A percentile compares a stretch with the other conserved stretches of the same genome.
Conservation (phyloP, 116 monocot species). For the Dioscorea cayenensis region DNA sequence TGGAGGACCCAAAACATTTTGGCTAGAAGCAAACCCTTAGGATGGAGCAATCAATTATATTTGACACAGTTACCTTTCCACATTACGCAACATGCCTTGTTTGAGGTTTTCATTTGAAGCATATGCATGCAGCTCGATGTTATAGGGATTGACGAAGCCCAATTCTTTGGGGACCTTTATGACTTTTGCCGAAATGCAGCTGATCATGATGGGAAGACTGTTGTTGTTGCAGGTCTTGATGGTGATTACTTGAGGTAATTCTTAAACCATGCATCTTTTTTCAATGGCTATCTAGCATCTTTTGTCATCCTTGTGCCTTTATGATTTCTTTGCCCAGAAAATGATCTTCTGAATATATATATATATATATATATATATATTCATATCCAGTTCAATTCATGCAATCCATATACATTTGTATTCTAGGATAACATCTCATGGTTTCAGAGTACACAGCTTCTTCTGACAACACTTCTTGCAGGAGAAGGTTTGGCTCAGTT, state of each 20-base stretch:
- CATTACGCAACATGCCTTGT: neutral
- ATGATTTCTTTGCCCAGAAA: too few relatives aligned
- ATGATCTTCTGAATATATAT: too few relatives aligned
- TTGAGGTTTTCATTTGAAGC: neutral
- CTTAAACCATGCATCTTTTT: neutral
- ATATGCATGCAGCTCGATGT: slow-evolving; percentile 68
- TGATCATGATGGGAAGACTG: slow-evolving; percentile 87
- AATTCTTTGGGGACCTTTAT: slow-evolving; percentile 87
- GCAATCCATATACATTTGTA: too few relatives aligned
- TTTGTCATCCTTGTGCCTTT: too few relatives aligned
- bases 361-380: too few relatives aligned
- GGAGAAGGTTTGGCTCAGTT: slow-evolving; percentile 86
- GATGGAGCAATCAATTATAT: too few relatives aligned
- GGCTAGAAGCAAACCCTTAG: too few relatives aligned
- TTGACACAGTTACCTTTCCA: neutral
- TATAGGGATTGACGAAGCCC: slow-evolving; percentile 97
- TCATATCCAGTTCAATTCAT: too few relatives aligned
- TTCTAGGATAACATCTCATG: neutral
- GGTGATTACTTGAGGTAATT: slow-evolving; percentile 87
- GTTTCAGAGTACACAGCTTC: neutral
- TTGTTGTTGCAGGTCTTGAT: slow-evolving; percentile 93
- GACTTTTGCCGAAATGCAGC: slow-evolving; percentile 84
- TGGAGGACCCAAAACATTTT: too few relatives aligned
- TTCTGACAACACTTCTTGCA: slow-evolving; percentile 14
- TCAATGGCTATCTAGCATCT: neutral